Evolutionary conservation across 805 yeast species (phyloP).

Genomic region (Candida manassasensis): DNA sequence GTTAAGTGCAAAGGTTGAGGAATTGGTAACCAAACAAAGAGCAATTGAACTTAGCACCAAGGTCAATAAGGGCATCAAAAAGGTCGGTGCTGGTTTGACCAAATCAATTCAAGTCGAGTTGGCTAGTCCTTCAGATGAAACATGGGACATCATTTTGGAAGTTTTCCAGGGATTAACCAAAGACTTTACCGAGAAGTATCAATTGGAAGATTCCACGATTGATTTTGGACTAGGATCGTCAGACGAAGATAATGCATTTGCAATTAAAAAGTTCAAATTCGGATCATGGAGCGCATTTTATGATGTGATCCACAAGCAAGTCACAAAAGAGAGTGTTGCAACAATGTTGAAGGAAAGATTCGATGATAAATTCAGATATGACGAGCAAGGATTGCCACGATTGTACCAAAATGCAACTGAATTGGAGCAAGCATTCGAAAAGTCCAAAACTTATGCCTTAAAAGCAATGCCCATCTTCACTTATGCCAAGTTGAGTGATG

Average conservation of each 20-base stretch:
- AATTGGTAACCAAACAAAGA: constrained; percentile 35
- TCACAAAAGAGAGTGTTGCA: constrained; percentile 63
- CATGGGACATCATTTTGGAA: constrained; percentile 58
- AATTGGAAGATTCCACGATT: constrained; percentile 13
- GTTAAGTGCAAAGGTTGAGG: constrained; percentile 34
- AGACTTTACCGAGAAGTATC: constrained; percentile 6
- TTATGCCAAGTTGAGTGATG: constrained; percentile 48
- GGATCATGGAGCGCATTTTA: constrained; percentile 65
- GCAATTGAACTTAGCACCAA: constrained; percentile 28
- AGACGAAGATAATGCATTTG: constrained; percentile 35
- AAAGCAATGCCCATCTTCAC: constrained; percentile 56
- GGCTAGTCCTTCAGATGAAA: constrained; percentile 42
- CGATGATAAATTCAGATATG: constrained; percentile 80
- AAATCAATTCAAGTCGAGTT: constrained; percentile 48
- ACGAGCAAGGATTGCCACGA: constrained; percentile 74
- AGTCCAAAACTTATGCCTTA: constrained; percentile 57
- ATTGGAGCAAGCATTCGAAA: constrained; percentile 59
- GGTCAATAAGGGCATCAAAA: constrained; percentile 40
- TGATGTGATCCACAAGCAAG: constrained; percentile 52
- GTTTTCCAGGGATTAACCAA: constrained; percentile 32
- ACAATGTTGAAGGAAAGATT: constrained; percentile 70
- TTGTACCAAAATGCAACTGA: constrained; percentile 74
- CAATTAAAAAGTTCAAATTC: constrained; percentile 42
- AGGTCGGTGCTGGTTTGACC: constrained; percentile 42
- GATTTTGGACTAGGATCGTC: constrained; percentile 68